phyloP scores from a whole-genome alignment of 2,329 filamentous ascomycete species.

The Phialocephala sp. region DNA sequence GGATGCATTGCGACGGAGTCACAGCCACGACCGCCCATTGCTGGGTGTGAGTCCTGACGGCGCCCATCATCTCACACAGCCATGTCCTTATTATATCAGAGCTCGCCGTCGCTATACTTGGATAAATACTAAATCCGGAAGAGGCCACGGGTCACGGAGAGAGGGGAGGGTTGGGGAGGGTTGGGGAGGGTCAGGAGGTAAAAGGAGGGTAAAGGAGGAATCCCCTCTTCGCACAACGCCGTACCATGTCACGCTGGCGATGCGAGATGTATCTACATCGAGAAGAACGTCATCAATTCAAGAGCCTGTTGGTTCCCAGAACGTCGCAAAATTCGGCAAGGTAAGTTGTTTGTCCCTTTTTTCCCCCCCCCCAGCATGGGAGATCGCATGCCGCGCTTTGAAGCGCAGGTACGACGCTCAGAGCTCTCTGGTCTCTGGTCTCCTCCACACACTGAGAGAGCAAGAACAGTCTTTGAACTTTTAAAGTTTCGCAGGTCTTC shows the following conservation, averaged over 20 bases:
- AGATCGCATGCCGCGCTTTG: not conserved
- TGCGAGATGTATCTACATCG: slow-evolving; percentile 1
- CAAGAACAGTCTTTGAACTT: not conserved
- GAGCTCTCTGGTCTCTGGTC: not conserved
- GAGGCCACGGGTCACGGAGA: not conserved
- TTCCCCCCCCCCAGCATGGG: not conserved
- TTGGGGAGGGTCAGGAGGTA: not conserved
- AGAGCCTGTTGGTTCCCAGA: not conserved
- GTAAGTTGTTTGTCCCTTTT: not conserved
- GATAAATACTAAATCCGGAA: not conserved
- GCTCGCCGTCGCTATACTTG: slow-evolving; percentile 3
- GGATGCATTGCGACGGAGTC: slow-evolving; percentile 11
- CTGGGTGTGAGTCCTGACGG: not conserved
- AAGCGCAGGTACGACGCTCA: not conserved
- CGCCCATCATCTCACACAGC: not conserved
- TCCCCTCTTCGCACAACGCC: not conserved
- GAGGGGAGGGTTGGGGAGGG: not conserved
- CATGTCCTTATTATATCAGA: slow-evolving; percentile 6
- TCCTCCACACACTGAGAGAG: not conserved
- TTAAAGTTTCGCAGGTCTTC: slow-evolving; percentile 10
- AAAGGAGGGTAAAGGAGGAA: not conserved
- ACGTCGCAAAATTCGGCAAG: not conserved
- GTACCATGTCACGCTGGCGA: not conserved
- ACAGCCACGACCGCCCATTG: slow-evolving; percentile 8
- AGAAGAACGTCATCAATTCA: not conserved